A percentile compares a stretch with the other conserved stretches of the same genome.
These are phyloP conservation scores for Beverwykella pulmonaria DNA, from an alignment of 495 filamentous ascomycete species.

Conservation along the genomic window DNA sequence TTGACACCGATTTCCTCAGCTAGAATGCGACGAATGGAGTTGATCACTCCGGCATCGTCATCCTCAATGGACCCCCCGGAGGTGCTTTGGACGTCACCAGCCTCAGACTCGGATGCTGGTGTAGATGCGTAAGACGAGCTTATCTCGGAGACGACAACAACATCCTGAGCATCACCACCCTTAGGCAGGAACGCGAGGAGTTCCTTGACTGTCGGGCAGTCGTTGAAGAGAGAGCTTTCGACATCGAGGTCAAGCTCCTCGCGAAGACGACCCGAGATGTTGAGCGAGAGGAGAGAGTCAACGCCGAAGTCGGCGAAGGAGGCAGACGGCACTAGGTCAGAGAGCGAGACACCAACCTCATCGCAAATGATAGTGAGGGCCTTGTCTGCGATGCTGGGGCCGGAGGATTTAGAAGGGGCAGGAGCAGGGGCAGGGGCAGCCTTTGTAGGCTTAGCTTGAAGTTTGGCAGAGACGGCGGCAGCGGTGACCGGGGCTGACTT, in stretches of 20 bases:
- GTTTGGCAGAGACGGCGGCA: constrained; percentile 25
- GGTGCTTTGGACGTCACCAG: constrained; percentile 17
- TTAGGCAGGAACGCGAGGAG: constrained; percentile 34
- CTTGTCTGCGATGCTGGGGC: constrained; percentile 11
- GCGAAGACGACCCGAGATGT: constrained; percentile 44
- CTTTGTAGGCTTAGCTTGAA: constrained; percentile 6
- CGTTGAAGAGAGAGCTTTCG: constrained; percentile 54
- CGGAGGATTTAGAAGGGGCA: constrained; percentile 6
- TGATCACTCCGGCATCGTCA: constrained; percentile 18
- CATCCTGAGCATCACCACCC: constrained; percentile 1
- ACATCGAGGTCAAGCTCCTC: constrained; percentile 50
- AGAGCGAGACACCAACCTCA: constrained; percentile 44
- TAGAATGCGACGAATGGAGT: constrained; percentile 21
- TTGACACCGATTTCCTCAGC: constrained; percentile 32
- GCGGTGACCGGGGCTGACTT: constrained; percentile 22
- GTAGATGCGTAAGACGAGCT: constrained; percentile 32
- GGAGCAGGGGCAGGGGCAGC: background rate
- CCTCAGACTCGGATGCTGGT: constrained; percentile 27
- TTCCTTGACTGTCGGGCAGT: constrained; percentile 54
- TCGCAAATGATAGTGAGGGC: constrained; percentile 50
- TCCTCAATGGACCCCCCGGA: constrained; percentile 20
- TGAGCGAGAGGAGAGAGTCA: constrained; percentile 55
- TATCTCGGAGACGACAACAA: constrained; percentile 15
- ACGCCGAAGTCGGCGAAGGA: constrained; percentile 53
- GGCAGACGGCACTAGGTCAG: constrained; percentile 1